These are phyloP conservation scores for Podospora bellae-mahoneyi DNA, from an alignment of 495 filamentous ascomycete genomes.

Conservation along the genomic window DNA sequence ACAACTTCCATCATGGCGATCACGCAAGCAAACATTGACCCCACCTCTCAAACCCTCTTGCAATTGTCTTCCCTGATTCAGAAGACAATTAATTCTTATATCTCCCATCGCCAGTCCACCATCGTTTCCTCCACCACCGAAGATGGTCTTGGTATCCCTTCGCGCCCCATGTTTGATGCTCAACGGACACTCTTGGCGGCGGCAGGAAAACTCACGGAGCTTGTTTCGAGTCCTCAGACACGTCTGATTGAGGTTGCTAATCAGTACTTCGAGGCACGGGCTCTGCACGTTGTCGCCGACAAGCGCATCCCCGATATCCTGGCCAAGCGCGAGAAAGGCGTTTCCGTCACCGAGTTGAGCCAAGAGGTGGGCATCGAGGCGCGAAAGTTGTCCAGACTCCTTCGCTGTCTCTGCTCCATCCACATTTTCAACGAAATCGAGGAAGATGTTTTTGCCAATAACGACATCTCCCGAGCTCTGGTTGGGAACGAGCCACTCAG, in stretches of 20 bases:
- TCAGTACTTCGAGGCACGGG: not conserved
- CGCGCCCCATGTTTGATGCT: not conserved
- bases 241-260: not conserved
- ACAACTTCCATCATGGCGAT: not conserved
- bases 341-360: not conserved
- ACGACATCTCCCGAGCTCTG: not conserved
- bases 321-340: not conserved
- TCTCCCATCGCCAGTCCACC: not conserved
- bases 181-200: not conserved
- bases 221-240: not conserved
- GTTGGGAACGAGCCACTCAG: not conserved
- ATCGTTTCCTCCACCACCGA: not conserved
- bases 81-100: not conserved
- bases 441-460: conserved; percentile 1
- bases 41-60: not conserved
- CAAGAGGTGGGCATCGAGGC: not conserved
- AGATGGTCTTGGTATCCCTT: conserved; percentile 1
- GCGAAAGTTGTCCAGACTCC: not conserved
- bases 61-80: not conserved
- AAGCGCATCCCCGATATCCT: not conserved
- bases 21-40: not conserved
- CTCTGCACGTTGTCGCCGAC: not conserved
- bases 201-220: not conserved
- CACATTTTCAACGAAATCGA: not conserved
- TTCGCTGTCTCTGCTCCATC: not conserved